These are phyloP conservation scores for Xerocomellus intermedius DNA, from an alignment of 768 basidiomycete species.

Conservation along the genomic window DNA sequence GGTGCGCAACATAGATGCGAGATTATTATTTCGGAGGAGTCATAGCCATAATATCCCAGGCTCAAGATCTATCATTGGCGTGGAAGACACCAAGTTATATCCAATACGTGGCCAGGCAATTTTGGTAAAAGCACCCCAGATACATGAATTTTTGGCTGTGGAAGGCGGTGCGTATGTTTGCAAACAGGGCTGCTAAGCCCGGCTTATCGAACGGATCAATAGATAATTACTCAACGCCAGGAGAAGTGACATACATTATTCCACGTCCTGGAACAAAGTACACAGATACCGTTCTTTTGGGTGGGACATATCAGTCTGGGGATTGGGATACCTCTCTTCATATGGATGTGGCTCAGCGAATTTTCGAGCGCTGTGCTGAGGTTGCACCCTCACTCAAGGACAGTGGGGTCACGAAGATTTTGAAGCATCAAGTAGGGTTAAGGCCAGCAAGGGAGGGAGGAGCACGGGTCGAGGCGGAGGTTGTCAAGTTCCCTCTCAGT, in stretches of 20 bases:
- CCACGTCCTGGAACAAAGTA: conserved; percentile 49
- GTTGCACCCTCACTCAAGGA: conserved; percentile 37
- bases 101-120: conserved; percentile 87
- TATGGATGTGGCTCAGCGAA: conserved; percentile 39
- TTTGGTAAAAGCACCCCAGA: conserved; percentile 65
- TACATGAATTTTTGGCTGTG: conserved; percentile 38
- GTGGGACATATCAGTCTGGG: conserved; percentile 53
- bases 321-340: conserved; percentile 52
- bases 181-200: not conserved
- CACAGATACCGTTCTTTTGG: conserved; percentile 48
- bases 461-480: conserved; percentile 52
- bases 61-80: conserved; percentile 71
- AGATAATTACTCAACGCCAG: conserved; percentile 14
- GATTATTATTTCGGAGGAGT: not conserved
- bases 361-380: conserved; percentile 45
- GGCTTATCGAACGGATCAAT: not conserved
- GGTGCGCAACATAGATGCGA: conserved; percentile 35
- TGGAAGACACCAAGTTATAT: conserved; percentile 71
- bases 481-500: conserved; percentile 35
- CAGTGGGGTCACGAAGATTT: conserved; percentile 39
- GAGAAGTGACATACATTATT: conserved; percentile 54
- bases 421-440: conserved; percentile 57
- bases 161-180: conserved; percentile 23
- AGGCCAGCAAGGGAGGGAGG: conserved; percentile 57
- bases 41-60: conserved; percentile 35